Evolutionary conservation across 129 eudicot species (phyloP), one percentile per base, ranked within the genome.

Genomic region (Kitagawia praeruptora): DNA sequence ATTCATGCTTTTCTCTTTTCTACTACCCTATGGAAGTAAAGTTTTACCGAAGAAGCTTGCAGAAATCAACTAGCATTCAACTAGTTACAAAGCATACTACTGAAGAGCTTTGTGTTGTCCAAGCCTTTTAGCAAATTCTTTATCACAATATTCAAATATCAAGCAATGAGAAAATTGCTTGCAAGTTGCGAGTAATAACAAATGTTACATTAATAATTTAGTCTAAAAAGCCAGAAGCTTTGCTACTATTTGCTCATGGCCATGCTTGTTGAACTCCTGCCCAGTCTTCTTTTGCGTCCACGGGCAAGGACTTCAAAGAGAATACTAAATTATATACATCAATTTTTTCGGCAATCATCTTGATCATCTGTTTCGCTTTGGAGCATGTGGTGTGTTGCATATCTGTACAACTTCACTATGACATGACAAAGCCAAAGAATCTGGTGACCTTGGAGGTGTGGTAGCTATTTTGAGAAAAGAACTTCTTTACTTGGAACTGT

Each of bases 401-500:
- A 80, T 87, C 82, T 93, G 89, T 89, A 91, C 97, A 89, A 88
- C 97, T 89, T 93, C 95, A 84, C 92, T 85, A 46, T 27, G 81
- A 83, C 14, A n/a, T 10, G 67, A 58, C 76, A 77, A 84, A 89
- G 81, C 89, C 72, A 58, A 54, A 82, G 76, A 84, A 83, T 54
- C 41, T 78, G 56, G 77, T 51, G 46, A 77, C 74, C 75, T 74
- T 80, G n/a, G 45, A 77, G 34, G 58, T 46, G 81, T 76, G 66
- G 38, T 70, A 23, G 75, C 28, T 56, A 28, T 75, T 74, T 76
- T 77, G 19, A 42, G 76, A 42, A 19, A 4, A 67, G 7, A 67
- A 73, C 14, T 21, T 2, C 10, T 14, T 31, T 5, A 42, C 28
- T 2, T 73, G 38, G 46, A 73, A 73, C 10, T 42, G 18, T 73